Percentiles rank a stretch among this genome's conserved stretches.
Evolutionary conservation across 257 asterid species (phyloP).

Genomic region (Knoxia roxburghii): DNA sequence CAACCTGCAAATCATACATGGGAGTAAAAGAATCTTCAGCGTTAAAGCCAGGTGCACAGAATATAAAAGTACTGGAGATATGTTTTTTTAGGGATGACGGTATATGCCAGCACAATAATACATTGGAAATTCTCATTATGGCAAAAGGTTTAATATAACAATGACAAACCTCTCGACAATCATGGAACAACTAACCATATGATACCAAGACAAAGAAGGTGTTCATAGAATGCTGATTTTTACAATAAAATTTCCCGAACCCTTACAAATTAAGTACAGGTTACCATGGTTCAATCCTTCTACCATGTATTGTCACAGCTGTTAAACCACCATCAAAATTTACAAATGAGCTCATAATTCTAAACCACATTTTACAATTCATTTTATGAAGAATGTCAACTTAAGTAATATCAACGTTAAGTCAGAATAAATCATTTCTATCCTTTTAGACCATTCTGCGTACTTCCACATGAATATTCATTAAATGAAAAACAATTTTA

Average conservation of each 20-base stretch:
- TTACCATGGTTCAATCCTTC: neutral
- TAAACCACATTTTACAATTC: neutral
- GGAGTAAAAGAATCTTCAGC: neutral
- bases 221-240: neutral
- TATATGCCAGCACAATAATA: neutral
- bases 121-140: neutral
- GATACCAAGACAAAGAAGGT: no score
- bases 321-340: neutral
- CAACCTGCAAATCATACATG: neutral
- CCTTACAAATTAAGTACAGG: neutral
- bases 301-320: neutral
- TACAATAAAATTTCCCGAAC: neutral
- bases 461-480: neutral
- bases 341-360: neutral
- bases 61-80: neutral
- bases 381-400: neutral
- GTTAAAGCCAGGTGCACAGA: neutral
- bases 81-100: neutral
- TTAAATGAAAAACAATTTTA: neutral
- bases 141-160: neutral
- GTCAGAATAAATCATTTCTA: neutral
- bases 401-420: no score
- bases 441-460: neutral
- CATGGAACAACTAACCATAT: neutral
- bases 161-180: neutral